Conservation (phyloP, 768 basidiomycete species). For the Trametes cubensis region DNA sequence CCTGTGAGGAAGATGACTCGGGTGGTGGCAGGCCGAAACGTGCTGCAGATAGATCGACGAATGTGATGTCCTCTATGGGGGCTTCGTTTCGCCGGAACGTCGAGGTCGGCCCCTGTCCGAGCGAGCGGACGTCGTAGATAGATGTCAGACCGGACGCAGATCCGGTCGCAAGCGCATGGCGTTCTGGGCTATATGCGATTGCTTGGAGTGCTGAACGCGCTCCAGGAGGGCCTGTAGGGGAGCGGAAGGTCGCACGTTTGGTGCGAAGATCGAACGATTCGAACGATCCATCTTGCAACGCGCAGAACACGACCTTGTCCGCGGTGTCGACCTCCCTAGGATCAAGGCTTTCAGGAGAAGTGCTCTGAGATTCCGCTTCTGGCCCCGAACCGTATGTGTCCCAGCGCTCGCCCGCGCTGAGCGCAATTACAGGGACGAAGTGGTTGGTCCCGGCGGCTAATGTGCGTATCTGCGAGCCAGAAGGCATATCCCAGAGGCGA, state of each 20-base stretch:
- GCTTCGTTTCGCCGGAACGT: slow-evolving; percentile 49
- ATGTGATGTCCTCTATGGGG: slow-evolving; percentile 50
- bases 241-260: slow-evolving; percentile 35
- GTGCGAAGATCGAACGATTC: slow-evolving; percentile 57
- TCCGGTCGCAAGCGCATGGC: slow-evolving; percentile 59
- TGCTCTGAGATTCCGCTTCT: slow-evolving; percentile 16
- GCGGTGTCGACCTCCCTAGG: slow-evolving; percentile 48
- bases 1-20: not conserved
- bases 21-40: not conserved
- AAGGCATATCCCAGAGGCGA: slow-evolving; percentile 72
- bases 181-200: slow-evolving; percentile 46
- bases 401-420: slow-evolving; percentile 46
- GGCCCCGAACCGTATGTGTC: slow-evolving; percentile 29
- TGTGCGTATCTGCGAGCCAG: slow-evolving; percentile 49
- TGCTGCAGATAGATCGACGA: slow-evolving; percentile 19
- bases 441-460: slow-evolving; percentile 40
- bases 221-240: slow-evolving; percentile 28
- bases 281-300: slow-evolving; percentile 57
- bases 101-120: slow-evolving; percentile 37
- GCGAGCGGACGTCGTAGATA: slow-evolving; percentile 56
- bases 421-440: slow-evolving; percentile 46
- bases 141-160: slow-evolving; percentile 56
- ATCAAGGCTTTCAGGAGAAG: slow-evolving; percentile 25
- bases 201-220: slow-evolving; percentile 43
- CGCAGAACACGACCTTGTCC: slow-evolving; percentile 55